Evolutionary conservation across 225 moss, liverwort and hornwort species (phyloP).

Genomic region (Antitrichia curtipendula): DNA sequence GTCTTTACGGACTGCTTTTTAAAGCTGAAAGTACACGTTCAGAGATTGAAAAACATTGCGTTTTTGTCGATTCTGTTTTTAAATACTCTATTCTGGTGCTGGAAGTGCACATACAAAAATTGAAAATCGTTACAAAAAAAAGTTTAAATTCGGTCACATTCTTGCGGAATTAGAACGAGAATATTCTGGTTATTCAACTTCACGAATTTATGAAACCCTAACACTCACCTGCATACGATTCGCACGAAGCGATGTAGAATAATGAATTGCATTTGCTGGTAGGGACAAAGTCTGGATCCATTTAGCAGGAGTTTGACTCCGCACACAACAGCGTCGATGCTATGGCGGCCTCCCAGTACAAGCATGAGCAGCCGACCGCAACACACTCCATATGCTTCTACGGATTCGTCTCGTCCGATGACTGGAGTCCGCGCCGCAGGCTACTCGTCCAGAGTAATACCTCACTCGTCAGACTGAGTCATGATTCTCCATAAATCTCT

Average conservation of each 20-base stretch:
- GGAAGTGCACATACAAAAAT: background rate
- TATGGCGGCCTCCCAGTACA: constrained; percentile 61
- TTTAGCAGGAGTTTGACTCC: constrained; percentile 38
- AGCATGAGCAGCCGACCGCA: constrained; percentile 39
- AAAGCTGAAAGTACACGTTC: background rate
- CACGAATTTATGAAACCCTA: background rate
- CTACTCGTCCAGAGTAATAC: constrained; percentile 58
- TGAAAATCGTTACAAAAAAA: background rate
- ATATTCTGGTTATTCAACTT: background rate
- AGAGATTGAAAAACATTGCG: background rate
- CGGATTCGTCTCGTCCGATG: constrained; percentile 45
- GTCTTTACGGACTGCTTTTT: background rate
- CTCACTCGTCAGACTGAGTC: background rate
- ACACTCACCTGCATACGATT: background rate
- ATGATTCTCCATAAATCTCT: background rate
- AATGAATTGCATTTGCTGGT: background rate
- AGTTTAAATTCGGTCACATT: background rate
- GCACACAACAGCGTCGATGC: constrained; percentile 21
- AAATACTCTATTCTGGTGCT: background rate
- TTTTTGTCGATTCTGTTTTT: background rate
- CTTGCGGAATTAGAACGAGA: background rate
- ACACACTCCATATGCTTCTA: constrained; percentile 37
- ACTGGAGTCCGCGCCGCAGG: constrained; percentile 59
- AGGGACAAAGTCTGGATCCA: constrained; percentile 2
- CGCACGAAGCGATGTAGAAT: background rate